Conservation (phyloP, 257 asterid species). For the Solanum acaule region DNA sequence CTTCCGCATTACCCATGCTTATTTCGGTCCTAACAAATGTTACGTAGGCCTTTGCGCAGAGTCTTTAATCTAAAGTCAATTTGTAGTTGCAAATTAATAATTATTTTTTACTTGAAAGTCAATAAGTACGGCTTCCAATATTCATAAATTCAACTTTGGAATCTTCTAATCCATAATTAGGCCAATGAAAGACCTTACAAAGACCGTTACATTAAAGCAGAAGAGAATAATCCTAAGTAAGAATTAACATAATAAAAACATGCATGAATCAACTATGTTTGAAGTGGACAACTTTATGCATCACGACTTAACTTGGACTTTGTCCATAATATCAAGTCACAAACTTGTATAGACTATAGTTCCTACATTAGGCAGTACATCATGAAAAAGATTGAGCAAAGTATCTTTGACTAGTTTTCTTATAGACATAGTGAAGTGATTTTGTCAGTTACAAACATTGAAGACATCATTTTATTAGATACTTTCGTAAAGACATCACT, state of each 20-base stretch:
- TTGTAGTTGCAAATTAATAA: background rate
- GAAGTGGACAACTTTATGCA: background rate
- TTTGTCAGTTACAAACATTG: background rate
- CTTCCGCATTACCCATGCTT: too few species aligned
- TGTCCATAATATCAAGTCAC: background rate
- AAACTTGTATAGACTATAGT: background rate
- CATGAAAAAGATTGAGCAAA: background rate
- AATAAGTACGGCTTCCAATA: background rate
- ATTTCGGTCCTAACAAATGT: too few species aligned
- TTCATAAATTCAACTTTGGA: background rate
- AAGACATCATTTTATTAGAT: background rate
- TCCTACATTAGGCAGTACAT: background rate
- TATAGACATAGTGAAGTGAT: background rate
- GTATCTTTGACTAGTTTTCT: background rate
- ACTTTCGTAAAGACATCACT: background rate
- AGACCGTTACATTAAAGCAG: background rate
- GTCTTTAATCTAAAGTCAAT: background rate
- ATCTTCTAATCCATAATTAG: background rate
- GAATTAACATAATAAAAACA: background rate
- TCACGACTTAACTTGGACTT: background rate
- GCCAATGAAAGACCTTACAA: background rate
- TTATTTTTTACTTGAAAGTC: background rate
- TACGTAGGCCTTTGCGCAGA: background rate
- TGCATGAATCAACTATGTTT: background rate
- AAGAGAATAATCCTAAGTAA: background rate